Conservation (phyloP, 2,329 filamentous ascomycete species). For the Sarocladiaceae sp. region DNA sequence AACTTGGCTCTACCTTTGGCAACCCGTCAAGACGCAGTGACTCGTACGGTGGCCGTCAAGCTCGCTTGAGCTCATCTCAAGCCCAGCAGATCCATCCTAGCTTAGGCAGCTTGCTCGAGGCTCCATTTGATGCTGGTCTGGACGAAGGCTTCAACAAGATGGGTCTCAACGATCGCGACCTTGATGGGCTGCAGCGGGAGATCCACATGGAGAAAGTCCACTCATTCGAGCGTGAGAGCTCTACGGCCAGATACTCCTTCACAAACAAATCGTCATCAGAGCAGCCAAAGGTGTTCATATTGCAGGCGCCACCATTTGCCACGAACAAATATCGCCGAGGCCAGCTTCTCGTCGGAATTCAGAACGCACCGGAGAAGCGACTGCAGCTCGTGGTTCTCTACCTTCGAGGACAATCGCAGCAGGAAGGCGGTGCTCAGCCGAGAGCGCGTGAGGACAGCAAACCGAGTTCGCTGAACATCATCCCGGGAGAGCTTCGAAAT, state of each 20-base stretch:
- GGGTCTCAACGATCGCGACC: slow-evolving; percentile 67
- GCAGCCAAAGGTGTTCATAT: slow-evolving; percentile 63
- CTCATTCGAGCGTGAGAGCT: slow-evolving; percentile 58
- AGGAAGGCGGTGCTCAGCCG: neutral
- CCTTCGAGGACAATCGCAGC: slow-evolving; percentile 32
- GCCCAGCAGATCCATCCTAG: slow-evolving; percentile 44
- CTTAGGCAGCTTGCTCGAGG: slow-evolving; percentile 61
- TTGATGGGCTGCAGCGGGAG: slow-evolving; percentile 68
- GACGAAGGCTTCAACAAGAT: slow-evolving; percentile 71
- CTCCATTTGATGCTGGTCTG: slow-evolving; percentile 64
- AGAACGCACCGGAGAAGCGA: slow-evolving; percentile 64
- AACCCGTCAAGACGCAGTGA: slow-evolving; percentile 59
- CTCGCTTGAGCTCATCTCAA: slow-evolving; percentile 35
- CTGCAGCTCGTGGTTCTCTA: slow-evolving; percentile 64
- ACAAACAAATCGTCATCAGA: slow-evolving; percentile 47
- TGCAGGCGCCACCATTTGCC: slow-evolving; percentile 54
- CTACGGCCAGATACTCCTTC: slow-evolving; percentile 56
- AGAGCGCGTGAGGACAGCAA: neutral
- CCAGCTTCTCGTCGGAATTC: slow-evolving; percentile 62
- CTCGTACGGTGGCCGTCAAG: slow-evolving; percentile 54
- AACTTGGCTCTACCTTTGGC: slow-evolving; percentile 27
- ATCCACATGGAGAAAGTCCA: slow-evolving; percentile 69
- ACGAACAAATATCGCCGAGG: slow-evolving; percentile 49
- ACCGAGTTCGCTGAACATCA: slow-evolving; percentile 12
- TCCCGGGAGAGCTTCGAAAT: slow-evolving; percentile 47